Conservation (phyloP, 2,329 filamentous ascomycete species). For the Aspergillus calidoustus region DNA sequence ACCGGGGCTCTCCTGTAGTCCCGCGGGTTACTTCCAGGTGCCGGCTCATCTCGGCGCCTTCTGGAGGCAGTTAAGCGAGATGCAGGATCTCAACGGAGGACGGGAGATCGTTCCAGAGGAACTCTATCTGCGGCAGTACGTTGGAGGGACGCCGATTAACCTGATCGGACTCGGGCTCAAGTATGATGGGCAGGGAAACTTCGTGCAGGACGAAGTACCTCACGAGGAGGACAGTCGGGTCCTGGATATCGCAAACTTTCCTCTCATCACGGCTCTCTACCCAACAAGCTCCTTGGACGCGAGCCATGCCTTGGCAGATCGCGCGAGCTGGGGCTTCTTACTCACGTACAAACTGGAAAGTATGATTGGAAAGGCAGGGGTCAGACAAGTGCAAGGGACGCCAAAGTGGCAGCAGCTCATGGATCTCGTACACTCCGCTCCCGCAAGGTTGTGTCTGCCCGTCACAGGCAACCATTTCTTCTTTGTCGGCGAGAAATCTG, state of each 20-base stretch:
- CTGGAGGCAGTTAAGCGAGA: neutral
- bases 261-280: neutral
- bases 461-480: constrained; percentile 9
- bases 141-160: constrained; percentile 24
- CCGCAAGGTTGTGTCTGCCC: neutral
- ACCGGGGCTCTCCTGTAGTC: neutral
- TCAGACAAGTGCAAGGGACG: neutral
- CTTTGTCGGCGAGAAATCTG: constrained; percentile 5
- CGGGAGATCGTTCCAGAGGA: neutral
- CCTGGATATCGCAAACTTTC: neutral
- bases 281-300: constrained; percentile 15
- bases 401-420: neutral
- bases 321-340: constrained; percentile 24
- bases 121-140: constrained; percentile 19
- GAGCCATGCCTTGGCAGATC: constrained; percentile 21
- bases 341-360: constrained; percentile 21
- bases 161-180: constrained; percentile 19
- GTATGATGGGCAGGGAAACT: constrained; percentile 14
- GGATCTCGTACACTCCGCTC: constrained; percentile 2
- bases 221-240: neutral
- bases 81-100: neutral
- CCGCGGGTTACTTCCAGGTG: neutral
- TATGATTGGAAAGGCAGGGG: constrained; percentile 3
- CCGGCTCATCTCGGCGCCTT: neutral
- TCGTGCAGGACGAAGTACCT: constrained; percentile 18